A percentile compares a stretch with the other conserved stretches of the same genome.
phyloP scores from a whole-genome alignment of 768 basidiomycete genomes.

The Leccinum subgranulosum region DNA sequence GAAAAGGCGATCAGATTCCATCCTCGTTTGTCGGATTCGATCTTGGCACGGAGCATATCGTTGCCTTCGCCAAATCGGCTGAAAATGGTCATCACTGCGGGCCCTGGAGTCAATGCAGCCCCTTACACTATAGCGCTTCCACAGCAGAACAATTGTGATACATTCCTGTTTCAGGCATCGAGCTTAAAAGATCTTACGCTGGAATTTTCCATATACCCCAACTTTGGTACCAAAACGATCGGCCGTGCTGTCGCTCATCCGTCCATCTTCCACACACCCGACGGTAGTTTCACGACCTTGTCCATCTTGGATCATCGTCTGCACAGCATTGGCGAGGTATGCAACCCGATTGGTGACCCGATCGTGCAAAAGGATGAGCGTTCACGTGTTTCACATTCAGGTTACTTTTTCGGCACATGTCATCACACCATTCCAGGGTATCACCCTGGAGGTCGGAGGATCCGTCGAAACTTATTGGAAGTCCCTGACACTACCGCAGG shows the following conservation, averaged over 20 bases:
- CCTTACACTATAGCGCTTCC: conserved; percentile 91
- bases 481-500: conserved; percentile 45
- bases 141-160: conserved; percentile 62
- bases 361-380: conserved; percentile 1
- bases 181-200: conserved; percentile 69
- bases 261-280: conserved; percentile 58
- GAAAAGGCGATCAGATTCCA: conserved; percentile 61
- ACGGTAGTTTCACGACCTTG: conserved; percentile 53
- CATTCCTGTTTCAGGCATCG: conserved; percentile 85
- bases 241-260: conserved; percentile 89
- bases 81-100: conserved; percentile 93
- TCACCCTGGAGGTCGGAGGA: conserved; percentile 91
- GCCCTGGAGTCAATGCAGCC: conserved; percentile 76
- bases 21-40: conserved; percentile 69
- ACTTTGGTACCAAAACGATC: conserved; percentile 95
- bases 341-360: neutral
- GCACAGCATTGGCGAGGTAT: conserved; percentile 90
- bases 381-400: conserved; percentile 35
- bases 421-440: conserved; percentile 86
- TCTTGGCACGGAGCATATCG: conserved; percentile 62
- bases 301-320: conserved; percentile 92
- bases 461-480: conserved; percentile 99
- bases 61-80: conserved; percentile 73
- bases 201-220: conserved; percentile 95
- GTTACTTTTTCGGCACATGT: conserved; percentile 86